A percentile compares a stretch with the other conserved stretches of the same genome.
Evolutionary conservation across 1,139 yeast genomes (phyloP).

Genomic region (Suhomyces terraborum): DNA sequence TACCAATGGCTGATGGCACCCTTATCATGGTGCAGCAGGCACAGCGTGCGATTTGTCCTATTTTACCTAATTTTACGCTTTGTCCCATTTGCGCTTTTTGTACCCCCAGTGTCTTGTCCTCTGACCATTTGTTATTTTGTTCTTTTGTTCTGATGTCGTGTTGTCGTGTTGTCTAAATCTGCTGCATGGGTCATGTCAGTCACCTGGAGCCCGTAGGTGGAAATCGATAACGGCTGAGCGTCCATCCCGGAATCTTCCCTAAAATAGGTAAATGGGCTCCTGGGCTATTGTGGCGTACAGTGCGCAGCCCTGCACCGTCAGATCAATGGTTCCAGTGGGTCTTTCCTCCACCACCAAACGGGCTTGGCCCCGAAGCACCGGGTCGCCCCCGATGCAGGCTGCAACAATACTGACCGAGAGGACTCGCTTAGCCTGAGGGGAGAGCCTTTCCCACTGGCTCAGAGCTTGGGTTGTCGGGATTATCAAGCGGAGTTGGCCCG

Average conservation of each 20-base stretch:
- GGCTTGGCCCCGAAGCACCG: constrained; percentile 8
- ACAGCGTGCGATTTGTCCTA: too few relatives aligned
- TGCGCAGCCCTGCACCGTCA: constrained; percentile 1
- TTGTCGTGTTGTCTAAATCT: background rate
- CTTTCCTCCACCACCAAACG: background rate
- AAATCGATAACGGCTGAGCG: constrained; percentile 6
- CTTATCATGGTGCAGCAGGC: too few relatives aligned
- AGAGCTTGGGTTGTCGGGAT: too few relatives aligned
- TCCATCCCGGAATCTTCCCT: constrained; percentile 1
- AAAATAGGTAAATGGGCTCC: constrained; percentile 6
- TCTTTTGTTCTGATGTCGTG: too few relatives aligned
- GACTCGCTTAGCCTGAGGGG: constrained; percentile 4
- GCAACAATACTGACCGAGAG: background rate
- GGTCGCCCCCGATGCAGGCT: background rate
- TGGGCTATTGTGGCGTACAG: constrained; percentile 3
- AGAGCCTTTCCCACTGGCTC: background rate
- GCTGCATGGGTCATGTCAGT: constrained; percentile 7
- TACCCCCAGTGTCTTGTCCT: too few relatives aligned
- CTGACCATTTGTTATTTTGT: too few relatives aligned
- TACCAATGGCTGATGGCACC: too few relatives aligned
- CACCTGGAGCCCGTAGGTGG: constrained; percentile 4
- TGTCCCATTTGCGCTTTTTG: too few relatives aligned
- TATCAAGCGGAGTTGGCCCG: too few relatives aligned
- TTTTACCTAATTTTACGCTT: too few relatives aligned
- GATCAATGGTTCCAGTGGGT: constrained; percentile 1